A percentile compares a stretch with the other conserved stretches of the same genome.
Evolutionary conservation across 768 basidiomycete species (phyloP).

Genomic region (Postia placenta): DNA sequence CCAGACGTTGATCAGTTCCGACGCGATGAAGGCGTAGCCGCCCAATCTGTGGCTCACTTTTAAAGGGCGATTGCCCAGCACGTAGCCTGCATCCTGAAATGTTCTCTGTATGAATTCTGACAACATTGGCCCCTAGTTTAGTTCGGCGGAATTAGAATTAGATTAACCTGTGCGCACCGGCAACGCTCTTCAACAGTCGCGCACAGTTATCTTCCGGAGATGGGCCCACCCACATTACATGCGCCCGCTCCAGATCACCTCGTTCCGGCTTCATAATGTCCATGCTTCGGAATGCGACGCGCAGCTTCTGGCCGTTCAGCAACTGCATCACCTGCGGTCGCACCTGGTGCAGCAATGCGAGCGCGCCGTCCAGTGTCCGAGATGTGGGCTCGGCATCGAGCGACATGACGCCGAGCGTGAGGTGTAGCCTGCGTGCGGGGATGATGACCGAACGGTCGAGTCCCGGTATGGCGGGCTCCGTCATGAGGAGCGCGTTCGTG

Average conservation of each 20-base stretch:
- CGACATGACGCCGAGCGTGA: slow-evolving; percentile 72
- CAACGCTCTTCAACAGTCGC: slow-evolving; percentile 24
- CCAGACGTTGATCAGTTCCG: neutral
- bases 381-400: slow-evolving; percentile 26
- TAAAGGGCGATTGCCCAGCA: slow-evolving; percentile 28
- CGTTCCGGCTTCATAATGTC: slow-evolving; percentile 42
- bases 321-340: slow-evolving; percentile 36
- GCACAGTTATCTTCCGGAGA: slow-evolving; percentile 26
- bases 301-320: slow-evolving; percentile 27
- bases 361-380: slow-evolving; percentile 19
- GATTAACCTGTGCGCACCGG: slow-evolving; percentile 23
- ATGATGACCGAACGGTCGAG: slow-evolving; percentile 58
- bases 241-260: slow-evolving; percentile 34
- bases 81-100: slow-evolving; percentile 26
- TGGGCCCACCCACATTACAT: slow-evolving; percentile 56
- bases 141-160: neutral
- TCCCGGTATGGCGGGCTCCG: slow-evolving; percentile 35
- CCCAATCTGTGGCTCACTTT: slow-evolving; percentile 21
- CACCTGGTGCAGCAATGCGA: slow-evolving; percentile 20
- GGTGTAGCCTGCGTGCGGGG: slow-evolving; percentile 51
- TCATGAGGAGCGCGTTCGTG: slow-evolving; percentile 23
- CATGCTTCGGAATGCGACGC: slow-evolving; percentile 40
- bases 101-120: slow-evolving; percentile 25
- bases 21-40: neutral
- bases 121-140: neutral